phyloP scores from a whole-genome alignment of 2,329 filamentous ascomycete genomes.

The Penicillium rolfsii region DNA sequence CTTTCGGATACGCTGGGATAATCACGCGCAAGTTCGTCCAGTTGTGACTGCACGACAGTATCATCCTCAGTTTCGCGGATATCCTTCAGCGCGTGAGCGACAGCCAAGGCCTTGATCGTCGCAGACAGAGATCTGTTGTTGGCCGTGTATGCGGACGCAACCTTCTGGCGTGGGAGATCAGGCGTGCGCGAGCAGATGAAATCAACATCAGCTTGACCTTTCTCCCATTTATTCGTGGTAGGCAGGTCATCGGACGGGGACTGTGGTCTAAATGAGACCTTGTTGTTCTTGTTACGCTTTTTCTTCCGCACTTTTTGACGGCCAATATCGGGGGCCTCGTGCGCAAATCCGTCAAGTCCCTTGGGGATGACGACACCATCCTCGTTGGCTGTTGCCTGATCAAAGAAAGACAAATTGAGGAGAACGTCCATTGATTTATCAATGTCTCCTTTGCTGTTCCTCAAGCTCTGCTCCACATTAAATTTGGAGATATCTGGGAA shows the following conservation, averaged over 20 bases:
- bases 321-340: constrained; percentile 50
- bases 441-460: constrained; percentile 68
- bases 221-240: constrained; percentile 61
- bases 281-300: constrained; percentile 38
- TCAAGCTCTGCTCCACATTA: constrained; percentile 68
- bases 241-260: constrained; percentile 20
- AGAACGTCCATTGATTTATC: constrained; percentile 76
- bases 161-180: constrained; percentile 50
- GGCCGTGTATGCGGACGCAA: constrained; percentile 62
- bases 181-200: constrained; percentile 60
- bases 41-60: constrained; percentile 51
- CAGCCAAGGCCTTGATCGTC: constrained; percentile 60
- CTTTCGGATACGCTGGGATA: constrained; percentile 57
- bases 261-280: constrained; percentile 22
- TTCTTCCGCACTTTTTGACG: constrained; percentile 49
- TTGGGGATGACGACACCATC: constrained; percentile 58
- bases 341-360: constrained; percentile 81
- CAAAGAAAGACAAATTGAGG: constrained; percentile 76
- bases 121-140: constrained; percentile 59
- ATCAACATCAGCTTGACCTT: constrained; percentile 60
- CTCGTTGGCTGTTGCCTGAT: constrained; percentile 63
- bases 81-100: constrained; percentile 49
- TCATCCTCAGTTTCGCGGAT: constrained; percentile 45
- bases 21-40: constrained; percentile 57
- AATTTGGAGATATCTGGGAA: constrained; percentile 70